Conservation (phyloP, 805 yeast genomes). For the Candida argentea region DNA sequence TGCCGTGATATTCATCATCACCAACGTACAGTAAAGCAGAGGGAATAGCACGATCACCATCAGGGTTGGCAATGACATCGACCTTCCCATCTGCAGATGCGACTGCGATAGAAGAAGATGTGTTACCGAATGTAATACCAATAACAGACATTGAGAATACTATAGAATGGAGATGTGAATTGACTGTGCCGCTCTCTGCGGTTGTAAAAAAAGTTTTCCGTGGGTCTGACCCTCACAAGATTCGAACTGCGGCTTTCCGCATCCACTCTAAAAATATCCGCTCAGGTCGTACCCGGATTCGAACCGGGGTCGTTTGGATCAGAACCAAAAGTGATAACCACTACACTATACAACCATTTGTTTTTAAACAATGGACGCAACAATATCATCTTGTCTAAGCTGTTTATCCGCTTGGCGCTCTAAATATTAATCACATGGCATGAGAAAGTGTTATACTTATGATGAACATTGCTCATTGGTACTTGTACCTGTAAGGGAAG, state of each 20-base stretch:
- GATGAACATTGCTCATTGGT: no score
- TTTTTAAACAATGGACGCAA: background rate
- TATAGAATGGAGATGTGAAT: background rate
- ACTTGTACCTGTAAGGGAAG: no score
- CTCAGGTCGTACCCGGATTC: conserved; percentile 80
- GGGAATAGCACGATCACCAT: conserved; percentile 96
- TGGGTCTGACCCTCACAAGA: conserved; percentile 77
- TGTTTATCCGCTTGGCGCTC: no score
- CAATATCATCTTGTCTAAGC: no score
- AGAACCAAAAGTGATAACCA: conserved; percentile 76
- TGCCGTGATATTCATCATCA: conserved; percentile 93
- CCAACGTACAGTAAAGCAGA: conserved; percentile 88
- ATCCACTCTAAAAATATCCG: conserved; percentile 73
- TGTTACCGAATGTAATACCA: conserved; percentile 95
- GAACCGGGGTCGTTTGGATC: conserved; percentile 80
- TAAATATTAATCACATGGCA: no score
- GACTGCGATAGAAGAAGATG: conserved; percentile 88
- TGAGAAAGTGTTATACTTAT: no score
- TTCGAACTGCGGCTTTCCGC: conserved; percentile 77
- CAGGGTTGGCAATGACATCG: conserved; percentile 97
- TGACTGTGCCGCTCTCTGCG: background rate
- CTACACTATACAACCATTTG: conserved; percentile 52
- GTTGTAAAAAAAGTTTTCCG: conserved; percentile 4
- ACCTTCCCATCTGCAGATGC: conserved; percentile 80
- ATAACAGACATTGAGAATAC: no score